Conservation (phyloP, 177 flowering plant genomes). For the Vitis hybrid region DNA sequence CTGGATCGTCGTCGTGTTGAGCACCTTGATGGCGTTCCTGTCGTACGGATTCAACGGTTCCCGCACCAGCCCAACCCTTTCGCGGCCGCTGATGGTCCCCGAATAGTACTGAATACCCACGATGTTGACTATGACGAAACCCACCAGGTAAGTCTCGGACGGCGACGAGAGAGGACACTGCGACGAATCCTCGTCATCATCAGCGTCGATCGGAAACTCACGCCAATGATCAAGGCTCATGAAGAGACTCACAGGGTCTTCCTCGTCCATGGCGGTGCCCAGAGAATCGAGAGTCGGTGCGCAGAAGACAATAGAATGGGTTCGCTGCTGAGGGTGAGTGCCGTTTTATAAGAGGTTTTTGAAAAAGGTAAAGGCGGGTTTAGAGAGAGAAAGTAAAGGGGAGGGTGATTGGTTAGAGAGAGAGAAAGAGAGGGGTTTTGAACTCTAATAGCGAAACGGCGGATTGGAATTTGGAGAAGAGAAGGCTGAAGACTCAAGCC, state of each 20-base stretch:
- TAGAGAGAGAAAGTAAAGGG: too few relatives aligned
- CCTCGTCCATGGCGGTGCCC: conserved; percentile 9
- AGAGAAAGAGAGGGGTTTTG: background rate
- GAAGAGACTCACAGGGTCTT: conserved; percentile 13
- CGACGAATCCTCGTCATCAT: background rate
- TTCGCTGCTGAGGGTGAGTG: too few relatives aligned
- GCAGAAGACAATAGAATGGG: too few relatives aligned
- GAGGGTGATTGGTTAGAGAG: too few relatives aligned
- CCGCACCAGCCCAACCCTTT: conserved; percentile 81
- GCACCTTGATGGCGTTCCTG: conserved; percentile 72
- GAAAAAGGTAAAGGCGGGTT: too few relatives aligned
- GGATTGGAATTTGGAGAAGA: too few relatives aligned
- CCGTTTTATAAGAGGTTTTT: too few relatives aligned
- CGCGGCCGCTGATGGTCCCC: conserved; percentile 66
- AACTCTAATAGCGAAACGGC: too few relatives aligned
- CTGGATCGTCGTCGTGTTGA: conserved; percentile 52
- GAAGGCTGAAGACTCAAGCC: too few relatives aligned
- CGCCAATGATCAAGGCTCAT: conserved; percentile 12
- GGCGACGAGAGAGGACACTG: conserved; percentile 6
- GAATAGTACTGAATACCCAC: conserved; percentile 69
- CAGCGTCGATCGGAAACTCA: background rate
- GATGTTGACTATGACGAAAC: conserved; percentile 65
- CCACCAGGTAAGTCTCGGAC: conserved; percentile 49
- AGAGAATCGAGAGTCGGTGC: too few relatives aligned
- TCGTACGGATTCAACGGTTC: conserved; percentile 74